Percentiles rank a stretch among this genome's conserved stretches.
Conservation (phyloP, 2,329 filamentous ascomycete species). For the Fusarium phyllophilum region DNA sequence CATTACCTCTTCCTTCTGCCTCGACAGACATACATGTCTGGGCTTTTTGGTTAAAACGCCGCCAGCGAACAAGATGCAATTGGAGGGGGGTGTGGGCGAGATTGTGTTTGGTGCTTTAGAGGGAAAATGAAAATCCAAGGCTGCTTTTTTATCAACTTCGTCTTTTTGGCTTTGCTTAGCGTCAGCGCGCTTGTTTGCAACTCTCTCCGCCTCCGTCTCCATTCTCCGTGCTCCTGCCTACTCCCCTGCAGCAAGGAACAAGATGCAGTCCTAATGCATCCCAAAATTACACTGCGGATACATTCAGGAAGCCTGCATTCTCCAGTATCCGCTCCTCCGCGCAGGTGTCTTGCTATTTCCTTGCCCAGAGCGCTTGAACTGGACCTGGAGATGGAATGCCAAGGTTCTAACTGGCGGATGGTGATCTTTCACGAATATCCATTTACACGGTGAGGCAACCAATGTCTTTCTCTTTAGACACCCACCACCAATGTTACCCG, state of each 20-base stretch:
- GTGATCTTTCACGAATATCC: conserved; percentile 26
- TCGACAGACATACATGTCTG: conserved; percentile 24
- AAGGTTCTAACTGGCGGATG: conserved; percentile 18
- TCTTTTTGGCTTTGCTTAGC: conserved; percentile 45
- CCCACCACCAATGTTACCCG: conserved; percentile 33
- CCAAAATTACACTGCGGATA: conserved; percentile 33
- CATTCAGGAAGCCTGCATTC: conserved; percentile 25
- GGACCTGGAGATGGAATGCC: conserved; percentile 14
- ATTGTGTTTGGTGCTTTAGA: conserved; percentile 27
- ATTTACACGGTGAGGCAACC: conserved; percentile 36
- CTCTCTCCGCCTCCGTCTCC: conserved; percentile 27
- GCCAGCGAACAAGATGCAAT: conserved; percentile 36
- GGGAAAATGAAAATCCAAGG: conserved; percentile 47
- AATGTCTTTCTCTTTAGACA: conserved; percentile 11
- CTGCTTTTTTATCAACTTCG: conserved; percentile 46
- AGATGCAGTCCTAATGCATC: conserved; percentile 35
- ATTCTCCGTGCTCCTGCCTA: conserved; percentile 23
- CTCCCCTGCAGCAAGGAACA: conserved; percentile 17
- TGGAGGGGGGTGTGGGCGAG: conserved; percentile 39
- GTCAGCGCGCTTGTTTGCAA: conserved; percentile 47
- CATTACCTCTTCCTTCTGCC: conserved; percentile 12
- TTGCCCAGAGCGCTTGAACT: conserved; percentile 12
- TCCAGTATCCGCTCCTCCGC: conserved; percentile 17
- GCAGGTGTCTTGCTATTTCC: conserved; percentile 7
- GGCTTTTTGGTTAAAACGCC: conserved; percentile 21